phyloP scores from a whole-genome alignment of 164 flowering plant species.

The Vitis cinerea region DNA sequence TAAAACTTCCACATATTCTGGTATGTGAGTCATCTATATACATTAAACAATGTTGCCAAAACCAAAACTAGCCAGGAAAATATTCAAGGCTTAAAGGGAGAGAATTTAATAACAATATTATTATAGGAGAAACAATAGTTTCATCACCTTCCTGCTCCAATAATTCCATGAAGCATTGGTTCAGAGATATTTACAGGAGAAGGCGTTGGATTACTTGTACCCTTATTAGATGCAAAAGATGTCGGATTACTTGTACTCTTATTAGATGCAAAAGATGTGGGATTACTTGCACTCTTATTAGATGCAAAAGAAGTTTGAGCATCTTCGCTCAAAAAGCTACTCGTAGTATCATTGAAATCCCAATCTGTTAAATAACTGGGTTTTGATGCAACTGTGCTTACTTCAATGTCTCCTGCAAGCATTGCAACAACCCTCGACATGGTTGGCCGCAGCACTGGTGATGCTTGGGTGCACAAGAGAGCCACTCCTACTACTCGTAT shows the following conservation, averaged over 20 bases:
- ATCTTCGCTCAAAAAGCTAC: not conserved
- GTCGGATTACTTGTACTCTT: not conserved
- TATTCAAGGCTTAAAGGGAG: too few species aligned
- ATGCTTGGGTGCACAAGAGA: constrained; percentile 52
- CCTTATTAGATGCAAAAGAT: not conserved
- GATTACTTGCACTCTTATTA: not conserved
- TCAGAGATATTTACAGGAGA: not conserved
- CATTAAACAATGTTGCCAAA: too few species aligned
- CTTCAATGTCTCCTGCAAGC: constrained; percentile 47
- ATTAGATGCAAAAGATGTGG: not conserved
- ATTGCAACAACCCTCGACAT: constrained; percentile 34
- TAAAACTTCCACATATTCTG: too few species aligned
- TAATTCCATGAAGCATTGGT: not conserved
- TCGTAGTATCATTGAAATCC: constrained; percentile 11
- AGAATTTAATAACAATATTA: too few species aligned
- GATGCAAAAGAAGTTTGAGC: not conserved
- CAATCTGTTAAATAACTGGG: constrained; percentile 42
- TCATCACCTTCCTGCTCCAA: constrained; percentile 9
- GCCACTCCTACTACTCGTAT: constrained; percentile 37
- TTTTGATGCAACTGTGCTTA: constrained; percentile 28
- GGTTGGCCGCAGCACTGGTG: constrained; percentile 41
- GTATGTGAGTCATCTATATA: too few species aligned
- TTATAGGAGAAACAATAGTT: too few species aligned
- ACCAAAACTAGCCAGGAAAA: too few species aligned
- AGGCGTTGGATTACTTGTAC: not conserved